Evolutionary conservation across 164 flowering plant species (phyloP).

Genomic region (Pachysandra terminalis): DNA sequence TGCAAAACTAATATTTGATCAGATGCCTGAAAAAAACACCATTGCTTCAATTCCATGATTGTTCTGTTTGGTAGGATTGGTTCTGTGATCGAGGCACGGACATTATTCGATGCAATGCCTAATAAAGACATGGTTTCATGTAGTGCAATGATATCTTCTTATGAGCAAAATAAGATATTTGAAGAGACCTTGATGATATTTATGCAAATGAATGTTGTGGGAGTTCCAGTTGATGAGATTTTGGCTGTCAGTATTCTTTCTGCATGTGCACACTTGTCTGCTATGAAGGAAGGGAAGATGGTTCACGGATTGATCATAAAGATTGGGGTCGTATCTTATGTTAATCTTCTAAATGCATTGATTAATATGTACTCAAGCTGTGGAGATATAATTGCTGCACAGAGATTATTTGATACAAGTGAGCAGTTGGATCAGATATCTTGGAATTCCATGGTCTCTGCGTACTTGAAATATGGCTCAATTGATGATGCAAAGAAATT

Average conservation of each 20-base stretch:
- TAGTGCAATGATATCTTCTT: conserved; percentile 40
- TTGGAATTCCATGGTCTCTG: conserved; percentile 44
- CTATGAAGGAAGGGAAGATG: conserved; percentile 18
- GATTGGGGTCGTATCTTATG: conserved; percentile 31
- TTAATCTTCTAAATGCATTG: conserved; percentile 39
- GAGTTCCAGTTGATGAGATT: conserved; percentile 33
- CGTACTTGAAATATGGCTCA: conserved; percentile 29
- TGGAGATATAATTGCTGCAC: conserved; percentile 22
- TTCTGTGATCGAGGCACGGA: conserved; percentile 25
- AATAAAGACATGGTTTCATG: conserved; percentile 39
- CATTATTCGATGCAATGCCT: conserved; percentile 26
- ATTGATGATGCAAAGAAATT: conserved; percentile 27
- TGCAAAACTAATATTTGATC: conserved; percentile 21
- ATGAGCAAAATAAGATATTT: conserved; percentile 38
- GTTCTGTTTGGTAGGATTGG: conserved; percentile 35
- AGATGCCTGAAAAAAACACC: conserved; percentile 29
- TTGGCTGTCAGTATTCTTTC: conserved; percentile 34
- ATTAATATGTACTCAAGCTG: conserved; percentile 39
- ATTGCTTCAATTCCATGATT: conserved; percentile 44
- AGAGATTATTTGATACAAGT: conserved; percentile 28
- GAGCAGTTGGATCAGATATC: conserved; percentile 31
- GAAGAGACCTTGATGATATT: conserved; percentile 31
- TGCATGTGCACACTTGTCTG: conserved; percentile 30
- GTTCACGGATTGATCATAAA: conserved; percentile 29
- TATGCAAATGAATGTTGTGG: conserved; percentile 24